Conservation (phyloP, 1,284 basidiomycete species). For the Sporisorium exsertum region DNA sequence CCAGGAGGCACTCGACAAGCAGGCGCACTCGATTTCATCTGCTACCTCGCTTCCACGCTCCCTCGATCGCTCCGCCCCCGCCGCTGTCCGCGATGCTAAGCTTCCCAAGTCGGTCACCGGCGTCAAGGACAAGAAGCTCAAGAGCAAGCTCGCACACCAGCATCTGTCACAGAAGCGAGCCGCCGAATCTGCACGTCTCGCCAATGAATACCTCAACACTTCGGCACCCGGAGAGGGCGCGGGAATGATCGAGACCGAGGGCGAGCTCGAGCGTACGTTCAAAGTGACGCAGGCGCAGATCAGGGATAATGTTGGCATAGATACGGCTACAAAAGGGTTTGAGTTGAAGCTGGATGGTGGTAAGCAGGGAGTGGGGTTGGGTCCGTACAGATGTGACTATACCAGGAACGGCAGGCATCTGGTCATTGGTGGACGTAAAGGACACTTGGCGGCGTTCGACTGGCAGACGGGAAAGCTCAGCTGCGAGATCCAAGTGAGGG, state of each 20-base stretch:
- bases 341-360: slow-evolving; percentile 84
- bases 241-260: slow-evolving; percentile 80
- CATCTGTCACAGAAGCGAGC: slow-evolving; percentile 61
- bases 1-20: slow-evolving; percentile 57
- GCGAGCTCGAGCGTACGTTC: slow-evolving; percentile 88
- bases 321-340: slow-evolving; percentile 80
- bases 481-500: slow-evolving; percentile 87
- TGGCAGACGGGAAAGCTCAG: slow-evolving; percentile 90
- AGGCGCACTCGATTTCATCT: slow-evolving; percentile 57
- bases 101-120: slow-evolving; percentile 59
- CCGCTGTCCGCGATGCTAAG: slow-evolving; percentile 46
- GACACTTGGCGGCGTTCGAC: slow-evolving; percentile 94
- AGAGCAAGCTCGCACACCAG: slow-evolving; percentile 60
- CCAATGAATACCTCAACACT: slow-evolving; percentile 65
- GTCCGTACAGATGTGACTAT: slow-evolving; percentile 84
- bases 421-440: slow-evolving; percentile 74
- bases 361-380: slow-evolving; percentile 70
- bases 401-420: slow-evolving; percentile 87
- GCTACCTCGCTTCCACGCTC: slow-evolving; percentile 62
- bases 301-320: slow-evolving; percentile 77
- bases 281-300: slow-evolving; percentile 86
- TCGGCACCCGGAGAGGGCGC: slow-evolving; percentile 71
- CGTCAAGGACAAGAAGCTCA: slow-evolving; percentile 67
- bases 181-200: slow-evolving; percentile 59
- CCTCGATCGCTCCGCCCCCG: slow-evolving; percentile 56